Evolutionary conservation across 352 stramenopile genomes (phyloP).

Genomic region (Blastocystis sp.): DNA sequence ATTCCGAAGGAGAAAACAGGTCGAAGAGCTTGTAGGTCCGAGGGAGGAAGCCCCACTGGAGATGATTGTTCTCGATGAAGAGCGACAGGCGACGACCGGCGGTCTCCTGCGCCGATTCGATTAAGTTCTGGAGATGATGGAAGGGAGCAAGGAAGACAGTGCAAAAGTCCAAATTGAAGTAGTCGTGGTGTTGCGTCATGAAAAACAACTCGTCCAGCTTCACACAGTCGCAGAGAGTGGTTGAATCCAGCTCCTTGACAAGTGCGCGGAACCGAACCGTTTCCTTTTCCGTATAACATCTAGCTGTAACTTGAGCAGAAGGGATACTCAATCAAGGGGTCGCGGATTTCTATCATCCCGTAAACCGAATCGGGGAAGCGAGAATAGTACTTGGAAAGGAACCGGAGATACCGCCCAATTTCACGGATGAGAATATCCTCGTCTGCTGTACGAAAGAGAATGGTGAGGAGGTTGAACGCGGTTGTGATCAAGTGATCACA

Average conservation of each 20-base stretch:
- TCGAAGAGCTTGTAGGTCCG: constrained; percentile 35
- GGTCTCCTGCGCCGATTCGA: constrained; percentile 46
- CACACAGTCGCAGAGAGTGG: neutral
- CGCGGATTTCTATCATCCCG: neutral
- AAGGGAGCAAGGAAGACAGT: neutral
- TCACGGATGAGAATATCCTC: neutral
- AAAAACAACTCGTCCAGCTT: constrained; percentile 41
- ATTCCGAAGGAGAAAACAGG: neutral
- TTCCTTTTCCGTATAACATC: neutral
- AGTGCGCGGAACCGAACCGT: neutral
- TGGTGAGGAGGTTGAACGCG: neutral
- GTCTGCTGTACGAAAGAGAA: constrained; percentile 7
- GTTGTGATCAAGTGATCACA: neutral
- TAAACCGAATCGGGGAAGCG: constrained; percentile 27
- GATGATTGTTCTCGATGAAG: neutral
- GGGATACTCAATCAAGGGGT: neutral
- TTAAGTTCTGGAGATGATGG: neutral
- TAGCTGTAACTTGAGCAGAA: neutral
- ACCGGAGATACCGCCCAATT: neutral
- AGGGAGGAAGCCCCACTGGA: neutral
- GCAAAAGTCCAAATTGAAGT: constrained; percentile 34
- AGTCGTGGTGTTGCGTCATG: neutral
- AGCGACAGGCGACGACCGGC: neutral
- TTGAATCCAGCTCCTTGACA: neutral
- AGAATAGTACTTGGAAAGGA: constrained; percentile 37